A percentile compares a stretch with the other conserved stretches of the same genome.
These are phyloP conservation scores for Boechera retrofracta DNA, from an alignment of 345 rosid genomes.

Conservation along the genomic window DNA sequence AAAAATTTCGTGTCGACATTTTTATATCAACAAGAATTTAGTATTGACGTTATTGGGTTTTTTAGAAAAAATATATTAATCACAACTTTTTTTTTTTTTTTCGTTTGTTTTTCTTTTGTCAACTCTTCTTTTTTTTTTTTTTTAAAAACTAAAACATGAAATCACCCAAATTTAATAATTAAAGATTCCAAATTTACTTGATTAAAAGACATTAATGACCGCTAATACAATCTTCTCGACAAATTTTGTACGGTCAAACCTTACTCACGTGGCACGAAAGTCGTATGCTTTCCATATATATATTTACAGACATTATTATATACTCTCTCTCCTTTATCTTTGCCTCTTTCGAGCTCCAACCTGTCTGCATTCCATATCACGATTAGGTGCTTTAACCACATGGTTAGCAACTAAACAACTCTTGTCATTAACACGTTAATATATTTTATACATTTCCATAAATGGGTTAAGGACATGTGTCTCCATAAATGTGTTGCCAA, in stretches of 20 bases:
- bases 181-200: not conserved
- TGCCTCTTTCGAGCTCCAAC: conserved; percentile 40
- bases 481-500: conserved; percentile 18
- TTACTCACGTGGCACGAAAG: conserved; percentile 17
- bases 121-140: not conserved
- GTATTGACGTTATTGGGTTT: no score
- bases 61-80: no score
- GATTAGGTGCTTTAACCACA: conserved; percentile 39
- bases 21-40: no score
- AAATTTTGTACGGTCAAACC: conserved; percentile 13
- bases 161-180: not conserved
- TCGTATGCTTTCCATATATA: conserved; percentile 37
- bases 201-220: not conserved
- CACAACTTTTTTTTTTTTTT: no score
- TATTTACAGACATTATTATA: conserved; percentile 21
- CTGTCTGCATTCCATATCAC: conserved; percentile 32
- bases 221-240: conserved; percentile 11
- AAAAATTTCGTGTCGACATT: not conserved
- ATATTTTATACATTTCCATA: conserved; percentile 17
- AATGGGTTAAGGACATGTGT: conserved; percentile 8
- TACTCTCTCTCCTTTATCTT: conserved; percentile 22
- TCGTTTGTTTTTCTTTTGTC: no score
- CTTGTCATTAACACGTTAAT: conserved; percentile 36
- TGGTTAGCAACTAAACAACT: conserved; percentile 39
- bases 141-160: not conserved